A percentile compares a stretch with the other conserved stretches of the same genome.
Evolutionary conservation across 2,329 filamentous ascomycete species (phyloP).

Genomic region (Daldinia eschscholtzii): DNA sequence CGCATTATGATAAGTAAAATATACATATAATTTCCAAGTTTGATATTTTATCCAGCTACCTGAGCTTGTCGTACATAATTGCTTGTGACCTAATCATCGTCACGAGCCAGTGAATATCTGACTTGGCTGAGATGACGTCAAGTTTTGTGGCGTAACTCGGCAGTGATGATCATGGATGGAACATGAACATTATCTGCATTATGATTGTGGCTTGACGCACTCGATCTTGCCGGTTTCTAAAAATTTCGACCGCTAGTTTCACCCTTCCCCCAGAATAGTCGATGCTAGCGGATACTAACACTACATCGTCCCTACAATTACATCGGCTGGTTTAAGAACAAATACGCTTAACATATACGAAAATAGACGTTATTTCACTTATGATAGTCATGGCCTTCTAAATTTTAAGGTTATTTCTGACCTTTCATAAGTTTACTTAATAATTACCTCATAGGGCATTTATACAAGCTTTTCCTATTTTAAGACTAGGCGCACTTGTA

Average conservation of each 20-base stretch:
- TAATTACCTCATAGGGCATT: not conserved
- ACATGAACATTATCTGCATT: not conserved
- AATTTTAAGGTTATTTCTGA: not conserved
- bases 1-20: slow-evolving; percentile 9
- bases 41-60: slow-evolving; percentile 3
- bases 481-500: not conserved
- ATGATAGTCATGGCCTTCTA: not conserved
- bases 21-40: slow-evolving; percentile 3
- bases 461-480: not conserved
- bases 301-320: too few relatives aligned
- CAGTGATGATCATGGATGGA: slow-evolving; percentile 5
- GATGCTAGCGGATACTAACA: not conserved
- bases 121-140: slow-evolving; percentile 39
- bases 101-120: slow-evolving; percentile 21
- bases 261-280: not conserved
- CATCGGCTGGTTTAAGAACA: not conserved
- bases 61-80: slow-evolving; percentile 1
- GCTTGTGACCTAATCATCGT: slow-evolving; percentile 29
- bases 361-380: not conserved
- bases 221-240: slow-evolving; percentile 16
- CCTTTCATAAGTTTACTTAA: not conserved
- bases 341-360: not conserved
- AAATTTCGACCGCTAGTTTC: slow-evolving; percentile 19
- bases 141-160: slow-evolving; percentile 34
- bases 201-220: slow-evolving; percentile 41